Base-by-base conservation (phyloP, 1,139 yeast genomes). In the Trichomonascaceae sp. region DNA sequence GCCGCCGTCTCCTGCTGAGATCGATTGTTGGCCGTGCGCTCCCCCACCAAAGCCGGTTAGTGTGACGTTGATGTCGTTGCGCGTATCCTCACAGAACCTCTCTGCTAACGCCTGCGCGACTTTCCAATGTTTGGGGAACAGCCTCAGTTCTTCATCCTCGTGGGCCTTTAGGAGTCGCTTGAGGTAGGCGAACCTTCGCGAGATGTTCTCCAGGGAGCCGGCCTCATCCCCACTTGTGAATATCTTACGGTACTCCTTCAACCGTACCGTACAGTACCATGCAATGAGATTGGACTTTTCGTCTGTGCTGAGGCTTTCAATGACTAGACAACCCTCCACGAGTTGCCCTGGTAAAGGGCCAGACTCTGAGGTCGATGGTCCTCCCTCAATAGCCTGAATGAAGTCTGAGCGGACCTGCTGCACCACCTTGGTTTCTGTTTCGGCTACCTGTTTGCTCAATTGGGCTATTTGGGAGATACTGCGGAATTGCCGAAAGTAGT, bases 181-280 rank as follows among this genome's bases (percentile, higher is more conserved):
- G 56, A 84, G 78, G 54, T 80, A 89, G 22, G 87, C 69, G 52
- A 74, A 89, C 33, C 98, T 64, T 44, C 97, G 64, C 14, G 74
- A 69, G 31, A 89, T 60, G 54, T 89, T 89, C 41, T 89, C 98
- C 41, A 89, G 60, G 1, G 93, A 78, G 1, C 96, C 96, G 0
- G 98, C 97, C 56, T 87, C 98, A 46, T 85, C 96, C 14, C 73
- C 65, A 18, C 74, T 66, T 37, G 73, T 70, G 57, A 89, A 89
- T 11, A 89, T 82, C 16, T 71, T 62, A 28, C 70, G 69, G 37
- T 89, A 74, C 48, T 87, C 97, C 44, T 70, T 69, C 37, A 89
- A 64, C 43, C 79, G 76, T 28, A 67, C 64, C 42, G 71, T 72
- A 41, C 81, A 71, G 55, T 79, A 82, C 92, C 93, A 82, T 33